Evolutionary conservation across 495 filamentous ascomycete species (phyloP), one percentile per base, ranked within the genome.

Genomic region (Aspergillus nanangensis): DNA sequence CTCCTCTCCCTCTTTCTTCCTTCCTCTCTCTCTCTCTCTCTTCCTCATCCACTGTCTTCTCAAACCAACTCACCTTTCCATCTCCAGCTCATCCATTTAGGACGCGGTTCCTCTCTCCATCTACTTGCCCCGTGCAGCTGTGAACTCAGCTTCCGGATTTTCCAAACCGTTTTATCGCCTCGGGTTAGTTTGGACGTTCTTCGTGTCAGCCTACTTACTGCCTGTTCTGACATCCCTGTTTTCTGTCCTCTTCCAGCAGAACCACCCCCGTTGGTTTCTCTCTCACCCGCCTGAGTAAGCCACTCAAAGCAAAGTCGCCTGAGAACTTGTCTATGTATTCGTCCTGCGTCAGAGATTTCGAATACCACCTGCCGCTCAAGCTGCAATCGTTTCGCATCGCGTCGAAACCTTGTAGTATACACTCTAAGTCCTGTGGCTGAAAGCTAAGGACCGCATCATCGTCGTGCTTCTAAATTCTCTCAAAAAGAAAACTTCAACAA

Each of bases 301-400:
- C 57, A 58, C 53, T 53, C 45, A 62, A 39, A 47, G 35, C 50
- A 55, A 52, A 55, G 50, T 60, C 55, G 46, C 14, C 47, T 52
- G 68, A 64, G 61, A 63, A 71, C 57, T 66, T 70, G 82, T 88
- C 77, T 84, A 88, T 88, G 84, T 88, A 87, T 88, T 82, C 81
- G 83, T 77, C 78, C 79, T 76, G 75, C 78, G 79, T 74, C 77
- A 79, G 81, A 78, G 69, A 76, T 76, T 80, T 81, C 75, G 75
- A 83, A 82, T 80, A 87, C 82, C 82, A 84, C 69, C 84, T 87
- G 80, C 86, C 88, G 76, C 79, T 86, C 77, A 84, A 86, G 87
- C 87, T 90, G 88, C 87, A 89, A 80, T 71, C 83, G 77, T 90
- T 94, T 87, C 88, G 87, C 81, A 84, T 80, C 82, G 77, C 80